Base-by-base conservation (phyloP, 768 basidiomycete species). In the Mycena sanguinolenta region DNA sequence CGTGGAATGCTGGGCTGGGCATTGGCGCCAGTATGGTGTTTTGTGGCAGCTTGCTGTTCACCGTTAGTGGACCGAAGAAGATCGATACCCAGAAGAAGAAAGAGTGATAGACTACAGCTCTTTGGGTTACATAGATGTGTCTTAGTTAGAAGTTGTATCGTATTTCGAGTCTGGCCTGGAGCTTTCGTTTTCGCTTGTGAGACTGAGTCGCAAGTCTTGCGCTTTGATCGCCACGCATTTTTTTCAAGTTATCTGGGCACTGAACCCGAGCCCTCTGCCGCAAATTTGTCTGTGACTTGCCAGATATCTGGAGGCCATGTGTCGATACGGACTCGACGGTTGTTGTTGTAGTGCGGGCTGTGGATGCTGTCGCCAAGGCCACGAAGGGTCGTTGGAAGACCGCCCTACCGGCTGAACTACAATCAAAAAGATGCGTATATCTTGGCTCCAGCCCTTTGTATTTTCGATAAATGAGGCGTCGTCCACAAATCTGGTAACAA, bases 271-370 rank as follows among this genome's bases (percentile, higher is more conserved):
- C 6, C 6, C 39, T 28, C 49, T 27, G 52, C 23, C 21, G 53
- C 30, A 53, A 42, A 12, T 23, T 60, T 23, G 10, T 30, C 25
- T 36, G 32, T 4, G 28, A 23, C n/a, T 39, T 65, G 30, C 12
- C 64, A 97, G 95, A 98, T 99, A 61, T 89, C 92, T 2, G 96
- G n/a, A 99, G 75, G 92, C 93, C 0, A 89, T 99, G 69, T 87
- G 90, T 58, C 89, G 94, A 66, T 97, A 95, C 75, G 97, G 97
- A 7, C 84, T 98, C 88, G 30, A 86, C 83, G 0, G 83, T 90
- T 17, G 84, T 98, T 23, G 76, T 97, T 36, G 89, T 97, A 13
- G 91, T 97, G 17, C 75, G 78, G n/a, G 82, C 79, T 63, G 92
- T 95, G 88, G 79, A 81, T 38, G 80, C 79, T 0, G 84, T 89